Conservation (phyloP, 2,329 filamentous ascomycete species). For the Arthrobotrys musiformis region DNA sequence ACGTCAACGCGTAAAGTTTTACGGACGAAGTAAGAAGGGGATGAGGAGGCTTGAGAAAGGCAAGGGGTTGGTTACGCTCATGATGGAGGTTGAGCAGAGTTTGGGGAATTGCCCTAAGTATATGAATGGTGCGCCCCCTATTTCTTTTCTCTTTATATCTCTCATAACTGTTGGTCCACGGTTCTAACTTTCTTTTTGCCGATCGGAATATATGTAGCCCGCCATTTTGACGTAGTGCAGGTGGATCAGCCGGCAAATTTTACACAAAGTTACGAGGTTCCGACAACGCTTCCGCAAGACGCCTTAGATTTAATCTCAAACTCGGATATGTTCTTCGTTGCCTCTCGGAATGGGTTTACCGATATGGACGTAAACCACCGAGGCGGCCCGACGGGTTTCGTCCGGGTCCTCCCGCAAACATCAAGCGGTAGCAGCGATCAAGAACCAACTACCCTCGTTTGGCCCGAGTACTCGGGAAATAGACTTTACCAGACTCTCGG, state of each 20-base stretch:
- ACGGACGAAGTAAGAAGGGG: slow-evolving; percentile 75
- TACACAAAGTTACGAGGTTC: slow-evolving; percentile 61
- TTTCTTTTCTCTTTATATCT: slow-evolving; percentile 65
- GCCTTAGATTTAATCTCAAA: slow-evolving; percentile 71
- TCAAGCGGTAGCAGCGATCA: slow-evolving; percentile 59
- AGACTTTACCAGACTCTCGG: slow-evolving; percentile 84
- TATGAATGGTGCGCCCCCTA: slow-evolving; percentile 62
- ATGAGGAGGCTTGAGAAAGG: slow-evolving; percentile 58
- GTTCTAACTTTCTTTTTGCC: not conserved
- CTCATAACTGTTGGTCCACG: too few species aligned
- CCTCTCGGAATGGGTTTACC: slow-evolving; percentile 70
- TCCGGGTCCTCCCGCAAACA: slow-evolving; percentile 70
- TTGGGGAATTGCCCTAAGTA: slow-evolving; percentile 89
- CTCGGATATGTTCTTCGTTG: slow-evolving; percentile 82
- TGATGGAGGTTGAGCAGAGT: slow-evolving; percentile 76
- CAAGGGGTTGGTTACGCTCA: slow-evolving; percentile 62
- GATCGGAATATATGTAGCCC: slow-evolving; percentile 64
- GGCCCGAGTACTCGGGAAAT: slow-evolving; percentile 88
- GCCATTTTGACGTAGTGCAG: slow-evolving; percentile 67
- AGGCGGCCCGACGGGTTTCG: slow-evolving; percentile 78
- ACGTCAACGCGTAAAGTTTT: slow-evolving; percentile 78
- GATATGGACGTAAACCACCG: slow-evolving; percentile 88
- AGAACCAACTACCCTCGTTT: slow-evolving; percentile 68
- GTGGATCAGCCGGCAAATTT: slow-evolving; percentile 60
- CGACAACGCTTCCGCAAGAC: slow-evolving; percentile 65